Conservation (phyloP, 495 filamentous ascomycete genomes). For the Neurospora sp. region DNA sequence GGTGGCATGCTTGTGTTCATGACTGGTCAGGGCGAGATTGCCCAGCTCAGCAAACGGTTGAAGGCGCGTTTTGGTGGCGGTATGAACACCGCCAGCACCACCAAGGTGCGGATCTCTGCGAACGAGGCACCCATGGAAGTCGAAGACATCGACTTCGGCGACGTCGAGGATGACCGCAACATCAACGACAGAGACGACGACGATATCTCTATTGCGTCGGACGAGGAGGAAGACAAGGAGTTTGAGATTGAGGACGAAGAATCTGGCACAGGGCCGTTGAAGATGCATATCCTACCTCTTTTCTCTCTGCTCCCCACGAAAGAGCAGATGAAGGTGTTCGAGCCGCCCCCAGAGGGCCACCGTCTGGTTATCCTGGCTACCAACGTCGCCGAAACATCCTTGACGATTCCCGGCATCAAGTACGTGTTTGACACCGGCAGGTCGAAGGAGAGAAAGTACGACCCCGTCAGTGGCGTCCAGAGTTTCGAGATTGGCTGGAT, state of each 20-base stretch:
- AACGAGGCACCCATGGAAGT: slow-evolving; percentile 71
- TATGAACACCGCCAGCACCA: slow-evolving; percentile 41
- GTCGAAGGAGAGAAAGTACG: slow-evolving; percentile 82
- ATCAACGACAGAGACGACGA: slow-evolving; percentile 39
- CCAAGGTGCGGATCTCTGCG: slow-evolving; percentile 61
- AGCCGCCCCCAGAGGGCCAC: slow-evolving; percentile 71
- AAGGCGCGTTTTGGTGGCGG: slow-evolving; percentile 54
- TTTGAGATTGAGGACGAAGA: slow-evolving; percentile 51
- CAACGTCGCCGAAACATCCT: slow-evolving; percentile 92
- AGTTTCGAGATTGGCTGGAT: slow-evolving; percentile 94
- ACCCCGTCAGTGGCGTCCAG: slow-evolving; percentile 77
- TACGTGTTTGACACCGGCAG: slow-evolving; percentile 94
- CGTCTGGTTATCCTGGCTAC: slow-evolving; percentile 88
- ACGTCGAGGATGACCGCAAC: slow-evolving; percentile 34
- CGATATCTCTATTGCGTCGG: slow-evolving; percentile 36
- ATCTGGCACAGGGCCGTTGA: slow-evolving; percentile 44
- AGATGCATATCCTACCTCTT: slow-evolving; percentile 77
- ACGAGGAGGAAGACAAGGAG: slow-evolving; percentile 47
- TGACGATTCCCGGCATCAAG: slow-evolving; percentile 91
- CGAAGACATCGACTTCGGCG: slow-evolving; percentile 80
- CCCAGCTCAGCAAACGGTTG: slow-evolving; percentile 62
- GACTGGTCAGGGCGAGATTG: slow-evolving; percentile 89
- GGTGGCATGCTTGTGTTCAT: slow-evolving; percentile 93
- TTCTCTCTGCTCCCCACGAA: slow-evolving; percentile 92
- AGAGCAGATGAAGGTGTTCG: slow-evolving; percentile 90